Base-by-base conservation (phyloP, 345 rosid genomes). In the Physaria fendleri region DNA sequence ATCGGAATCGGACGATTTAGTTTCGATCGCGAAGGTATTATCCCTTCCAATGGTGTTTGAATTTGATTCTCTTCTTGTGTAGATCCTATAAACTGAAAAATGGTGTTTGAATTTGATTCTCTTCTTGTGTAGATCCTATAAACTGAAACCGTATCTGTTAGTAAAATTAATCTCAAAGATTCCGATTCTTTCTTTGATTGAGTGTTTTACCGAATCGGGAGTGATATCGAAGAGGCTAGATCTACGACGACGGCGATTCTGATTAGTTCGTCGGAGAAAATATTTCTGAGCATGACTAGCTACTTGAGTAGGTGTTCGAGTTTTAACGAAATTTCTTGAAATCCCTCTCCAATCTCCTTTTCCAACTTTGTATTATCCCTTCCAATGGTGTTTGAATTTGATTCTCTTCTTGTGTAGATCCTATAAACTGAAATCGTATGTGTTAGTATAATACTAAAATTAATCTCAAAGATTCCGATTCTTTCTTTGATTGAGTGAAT, bases 271-370 rank as follows among this genome's bases (percentile, higher is more conserved):
- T 27, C 94, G 78, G 65, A 85, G 87, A 57, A 85, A 85, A 50
- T 85, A 83, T 61, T 85, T 85, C 68, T 85, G 94, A 59, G 94
- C 94, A 65, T 85, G 94, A 50, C 94, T 85, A 4, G 94, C 94
- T 11, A 85, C 94, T n/a, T 85, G 94, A 3, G 94, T 83, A 2
- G 94, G 90, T 2, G 94, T 83, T 21, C 94, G 82, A 9, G 90
- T 83, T 77, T 81, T 85, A 7, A 85, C 94, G 52, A 79, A 83
- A 71, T 85, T 83, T 55, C 90, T 75, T 2, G 94, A 85, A 37
- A 85, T 92, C 9, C 94, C 90, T 71, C 90, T 78, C 94, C 94
- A 85, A 40, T 85, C 87, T 30, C 94, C 94, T 76, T 85, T 83
- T 3, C 94, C 94, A 0, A 85, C 87, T 59, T 81, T n/a, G 37